Evolutionary conservation across 225 moss, liverwort and hornwort genomes (phyloP).

Genomic region (Thuidium tamariscinum): DNA sequence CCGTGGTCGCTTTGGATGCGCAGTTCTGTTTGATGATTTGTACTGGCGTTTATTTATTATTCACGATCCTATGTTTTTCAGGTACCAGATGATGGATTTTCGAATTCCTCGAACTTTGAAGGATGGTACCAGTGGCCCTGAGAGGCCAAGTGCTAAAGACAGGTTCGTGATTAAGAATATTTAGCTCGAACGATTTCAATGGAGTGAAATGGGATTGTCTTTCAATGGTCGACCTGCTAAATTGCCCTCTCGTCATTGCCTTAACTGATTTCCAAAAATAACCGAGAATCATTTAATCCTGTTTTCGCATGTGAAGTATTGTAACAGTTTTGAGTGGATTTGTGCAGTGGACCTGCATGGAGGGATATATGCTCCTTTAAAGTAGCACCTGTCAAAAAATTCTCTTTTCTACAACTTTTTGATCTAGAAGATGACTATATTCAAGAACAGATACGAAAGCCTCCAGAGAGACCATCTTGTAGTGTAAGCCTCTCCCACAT

Average conservation of each 20-base stretch:
- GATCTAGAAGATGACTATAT: constrained; percentile 87
- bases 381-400: constrained; percentile 68
- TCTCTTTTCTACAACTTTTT: constrained; percentile 78
- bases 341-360: constrained; percentile 51
- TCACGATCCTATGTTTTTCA: neutral
- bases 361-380: constrained; percentile 79
- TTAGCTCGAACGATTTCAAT: neutral
- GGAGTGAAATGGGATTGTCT: neutral
- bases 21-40: neutral
- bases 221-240: neutral
- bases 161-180: constrained; percentile 10
- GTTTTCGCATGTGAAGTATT: neutral
- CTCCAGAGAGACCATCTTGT: constrained; percentile 70
- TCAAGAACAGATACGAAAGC: constrained; percentile 72
- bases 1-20: neutral
- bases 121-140: constrained; percentile 29
- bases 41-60: neutral
- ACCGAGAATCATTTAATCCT: neutral
- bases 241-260: neutral
- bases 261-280: neutral
- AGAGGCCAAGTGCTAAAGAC: constrained; percentile 25
- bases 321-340: neutral
- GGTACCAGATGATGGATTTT: constrained; percentile 60
- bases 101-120: constrained; percentile 44
- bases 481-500: constrained; percentile 24